Evolutionary conservation across 2,329 filamentous ascomycete genomes (phyloP), one percentile per base, ranked within the genome.

Genomic region (Sclerotinia spermophila): DNA sequence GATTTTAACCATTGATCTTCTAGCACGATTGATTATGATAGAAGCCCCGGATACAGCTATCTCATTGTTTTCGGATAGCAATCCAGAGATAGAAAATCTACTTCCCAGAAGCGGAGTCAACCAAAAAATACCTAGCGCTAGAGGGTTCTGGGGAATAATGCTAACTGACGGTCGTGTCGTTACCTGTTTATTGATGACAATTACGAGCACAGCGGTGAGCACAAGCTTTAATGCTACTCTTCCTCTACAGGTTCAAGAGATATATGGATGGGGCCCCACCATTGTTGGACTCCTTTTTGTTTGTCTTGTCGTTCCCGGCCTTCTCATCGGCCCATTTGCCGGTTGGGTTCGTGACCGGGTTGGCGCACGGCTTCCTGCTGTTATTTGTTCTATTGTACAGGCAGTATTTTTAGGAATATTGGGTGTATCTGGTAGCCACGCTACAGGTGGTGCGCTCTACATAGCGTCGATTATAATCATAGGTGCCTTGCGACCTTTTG

Each of bases 71-170:
- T 24, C 42, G 8, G 40, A 64, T 13, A 35, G 17, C 5, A 30
- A 48, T 48, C 0, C 27, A 33, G 42, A 24, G 27, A 17, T 6
- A 13, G 13, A 17, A 3, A 33, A 5, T n/a, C 19, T 35, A 45
- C 38, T 42, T 33, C 19, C 40, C 8, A 24, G 0, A 33, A 11
- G 38, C n/a, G 60, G 13, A 2, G 8, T 15, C 10, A 10, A 21
- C 19, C 27, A 48, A 15, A 15, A 35, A 33, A 5, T 15, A 11
- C 17, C 60, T 17, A 30, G 40, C 3, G 15, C 7, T 24, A 17
- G 60, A 5, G 33, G n/a, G 13, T 64, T 64, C 60, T 64, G 60
- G 60, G 19, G 60, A 19, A 45, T 64, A 21, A 64, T 64, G 60
- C 13, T 64, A 7, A 48, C 27, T 42, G 60, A 64, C n/a, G 40